phyloP scores from a whole-genome alignment of 108 stramenopile genomes.

The Nitzschia sp. region DNA sequence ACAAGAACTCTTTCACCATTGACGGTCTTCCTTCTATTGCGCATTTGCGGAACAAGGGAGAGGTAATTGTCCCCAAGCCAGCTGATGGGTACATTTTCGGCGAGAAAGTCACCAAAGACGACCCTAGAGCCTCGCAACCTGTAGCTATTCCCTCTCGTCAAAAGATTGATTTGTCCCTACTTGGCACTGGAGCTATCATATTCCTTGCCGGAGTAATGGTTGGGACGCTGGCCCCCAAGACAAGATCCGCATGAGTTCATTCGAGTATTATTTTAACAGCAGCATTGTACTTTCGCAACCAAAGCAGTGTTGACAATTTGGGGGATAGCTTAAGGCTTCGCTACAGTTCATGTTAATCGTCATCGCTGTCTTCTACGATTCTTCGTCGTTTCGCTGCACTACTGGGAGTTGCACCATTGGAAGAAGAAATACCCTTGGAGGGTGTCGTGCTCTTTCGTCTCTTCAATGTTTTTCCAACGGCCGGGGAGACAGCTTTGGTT shows the following conservation, averaged over 20 bases:
- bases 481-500: slow-evolving; percentile 1
- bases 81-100: slow-evolving; percentile 38
- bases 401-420: neutral
- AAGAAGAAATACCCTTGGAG: slow-evolving; percentile 20
- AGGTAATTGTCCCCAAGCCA: slow-evolving; percentile 12
- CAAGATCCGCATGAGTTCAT: too few species aligned
- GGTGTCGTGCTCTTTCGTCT: slow-evolving; percentile 19
- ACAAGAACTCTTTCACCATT: slow-evolving; percentile 52
- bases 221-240: neutral
- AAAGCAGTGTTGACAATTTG: neutral
- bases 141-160: neutral
- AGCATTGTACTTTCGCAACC: neutral
- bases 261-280: too few species aligned
- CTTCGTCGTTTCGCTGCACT: neutral
- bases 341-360: neutral
- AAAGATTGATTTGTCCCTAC: neutral
- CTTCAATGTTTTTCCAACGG: slow-evolving; percentile 4
- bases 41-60: slow-evolving; percentile 14
- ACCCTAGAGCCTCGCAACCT: neutral
- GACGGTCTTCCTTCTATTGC: slow-evolving; percentile 48
- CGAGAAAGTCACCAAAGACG: slow-evolving; percentile 8
- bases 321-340: too few species aligned
- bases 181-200: neutral
- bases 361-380: slow-evolving; percentile 6
- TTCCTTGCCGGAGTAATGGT: neutral